Conservation (phyloP, 2,329 filamentous ascomycete species). For the Fusarium aywerte region DNA sequence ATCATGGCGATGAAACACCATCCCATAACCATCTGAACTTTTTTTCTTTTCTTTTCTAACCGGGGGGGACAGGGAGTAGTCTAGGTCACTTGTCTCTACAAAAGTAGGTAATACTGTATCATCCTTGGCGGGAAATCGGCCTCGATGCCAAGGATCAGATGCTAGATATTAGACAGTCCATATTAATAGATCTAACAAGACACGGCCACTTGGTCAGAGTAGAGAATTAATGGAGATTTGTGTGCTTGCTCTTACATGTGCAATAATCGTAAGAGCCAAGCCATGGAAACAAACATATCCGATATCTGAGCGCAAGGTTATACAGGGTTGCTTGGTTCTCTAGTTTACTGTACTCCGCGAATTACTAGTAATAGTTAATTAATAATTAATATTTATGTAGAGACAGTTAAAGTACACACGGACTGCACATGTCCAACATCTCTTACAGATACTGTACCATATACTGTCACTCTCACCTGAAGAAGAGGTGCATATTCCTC, state of each 20-base stretch:
- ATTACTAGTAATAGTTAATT: too few species aligned
- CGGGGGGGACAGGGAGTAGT: too few species aligned
- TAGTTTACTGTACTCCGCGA: too few species aligned
- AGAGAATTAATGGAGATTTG: background rate
- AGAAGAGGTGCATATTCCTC: background rate
- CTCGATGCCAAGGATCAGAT: slow-evolving; percentile 2
- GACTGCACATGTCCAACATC: background rate
- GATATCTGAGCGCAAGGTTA: slow-evolving; percentile 7
- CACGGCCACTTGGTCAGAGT: slow-evolving; percentile 15
- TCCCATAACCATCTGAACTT: slow-evolving; percentile 15
- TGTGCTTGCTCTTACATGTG: background rate
- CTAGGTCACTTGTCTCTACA: too few species aligned
- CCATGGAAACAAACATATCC: slow-evolving; percentile 10
- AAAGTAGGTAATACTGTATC: slow-evolving; percentile 17
- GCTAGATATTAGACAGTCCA: slow-evolving; percentile 13
- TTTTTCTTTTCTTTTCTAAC: background rate
- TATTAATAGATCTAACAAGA: slow-evolving; percentile 7
- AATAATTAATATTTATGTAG: too few species aligned
- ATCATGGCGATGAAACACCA: slow-evolving; percentile 18
- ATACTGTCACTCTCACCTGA: slow-evolving; percentile 12
- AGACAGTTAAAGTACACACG: too few species aligned
- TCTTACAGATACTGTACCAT: background rate
- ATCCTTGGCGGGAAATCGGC: slow-evolving; percentile 24
- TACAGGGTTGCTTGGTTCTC: background rate
- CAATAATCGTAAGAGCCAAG: background rate